These are phyloP conservation scores for Sporothrix globosa DNA, from an alignment of 2,329 filamentous ascomycete genomes.

Conservation along the genomic window DNA sequence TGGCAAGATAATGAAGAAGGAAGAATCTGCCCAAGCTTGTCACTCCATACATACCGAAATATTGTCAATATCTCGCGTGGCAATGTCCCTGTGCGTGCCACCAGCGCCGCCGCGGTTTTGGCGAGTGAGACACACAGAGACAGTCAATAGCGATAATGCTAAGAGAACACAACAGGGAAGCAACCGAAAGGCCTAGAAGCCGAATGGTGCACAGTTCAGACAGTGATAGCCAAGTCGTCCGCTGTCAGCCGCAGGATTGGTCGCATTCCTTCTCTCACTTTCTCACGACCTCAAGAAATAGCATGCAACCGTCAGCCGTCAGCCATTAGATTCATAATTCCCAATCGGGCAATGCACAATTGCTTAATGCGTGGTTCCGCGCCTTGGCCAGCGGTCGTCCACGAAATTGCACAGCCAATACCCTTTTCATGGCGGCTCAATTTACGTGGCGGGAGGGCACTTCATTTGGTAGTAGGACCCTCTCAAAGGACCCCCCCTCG, in stretches of 20 bases:
- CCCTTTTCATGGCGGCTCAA: not conserved
- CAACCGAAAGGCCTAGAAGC: not conserved
- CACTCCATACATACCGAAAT: not conserved
- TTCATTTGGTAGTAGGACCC: constrained; percentile 31
- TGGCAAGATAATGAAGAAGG: not conserved
- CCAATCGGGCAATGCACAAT: constrained; percentile 19
- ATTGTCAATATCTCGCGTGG: constrained; percentile 16
- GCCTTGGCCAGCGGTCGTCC: not conserved
- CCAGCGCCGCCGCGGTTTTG: not conserved
- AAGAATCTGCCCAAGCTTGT: not conserved
- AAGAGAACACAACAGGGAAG: not conserved
- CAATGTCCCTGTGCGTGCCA: not conserved
- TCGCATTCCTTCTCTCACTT: not conserved
- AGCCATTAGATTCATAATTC: not conserved
- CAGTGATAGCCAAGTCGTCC: constrained; percentile 4
- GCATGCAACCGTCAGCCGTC: no score
- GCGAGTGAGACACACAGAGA: constrained; percentile 14
- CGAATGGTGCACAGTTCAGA: not conserved
- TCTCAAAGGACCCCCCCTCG: constrained; percentile 29
- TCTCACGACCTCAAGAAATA: not conserved
- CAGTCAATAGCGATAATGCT: not conserved
- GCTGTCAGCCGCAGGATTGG: constrained; percentile 6
- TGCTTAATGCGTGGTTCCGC: constrained; percentile 8
- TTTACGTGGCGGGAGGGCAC: constrained; percentile 16
- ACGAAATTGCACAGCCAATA: constrained; percentile 19